Evolutionary conservation across 2,329 filamentous ascomycete species (phyloP), one percentile per base, ranked within the genome.

Genomic region (Chaetomium globosum): DNA sequence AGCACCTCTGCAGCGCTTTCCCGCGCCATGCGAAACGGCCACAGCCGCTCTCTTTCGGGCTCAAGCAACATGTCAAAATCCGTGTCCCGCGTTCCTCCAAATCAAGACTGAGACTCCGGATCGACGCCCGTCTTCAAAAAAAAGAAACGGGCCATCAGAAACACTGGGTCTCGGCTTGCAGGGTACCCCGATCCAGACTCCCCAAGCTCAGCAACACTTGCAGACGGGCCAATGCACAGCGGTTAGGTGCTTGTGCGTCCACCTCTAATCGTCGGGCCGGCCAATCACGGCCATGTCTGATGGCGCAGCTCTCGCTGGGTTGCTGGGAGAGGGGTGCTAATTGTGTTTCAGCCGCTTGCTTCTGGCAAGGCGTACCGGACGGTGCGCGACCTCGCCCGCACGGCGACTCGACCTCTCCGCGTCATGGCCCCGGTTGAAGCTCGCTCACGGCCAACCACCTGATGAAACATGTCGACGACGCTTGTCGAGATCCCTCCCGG

Each of bases 191-290:
- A 64, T 70, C 64, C 65, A 67, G 62, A 53, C 33, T 61, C 65
- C 59, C 49, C 55, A 48, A 57, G 52, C 59, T 63, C 62, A 54
- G 59, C 61, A 70, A 69, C 68, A 69, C 70, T 71, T 72, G 71
- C 71, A 73, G 69, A 65, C 67, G 67, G 64, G 64, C 72, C 67
- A 70, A 74, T 75, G 74, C 74, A 75, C 70, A 71, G 74, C 74
- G 74, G 74, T 73, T 75, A 75, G 72, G 72, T 75, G 72, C 73
- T 73, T 72, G 67, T 72, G 71, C 72, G 62, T 71, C 71, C 67
- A 68, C 67, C 67, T 66, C 43, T 48, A 58, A 65, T 60, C 54
- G 68, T 65, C 64, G 62, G 23, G 30, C 57, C 66, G 63, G 54
- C 74, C 74, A 75, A 75, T 74, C 70, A 67, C 26, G 65, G 31